Evolutionary conservation across 2,329 filamentous ascomycete genomes (phyloP), one percentile per base, ranked within the genome.

Genomic region (Xylariaceae sp.): DNA sequence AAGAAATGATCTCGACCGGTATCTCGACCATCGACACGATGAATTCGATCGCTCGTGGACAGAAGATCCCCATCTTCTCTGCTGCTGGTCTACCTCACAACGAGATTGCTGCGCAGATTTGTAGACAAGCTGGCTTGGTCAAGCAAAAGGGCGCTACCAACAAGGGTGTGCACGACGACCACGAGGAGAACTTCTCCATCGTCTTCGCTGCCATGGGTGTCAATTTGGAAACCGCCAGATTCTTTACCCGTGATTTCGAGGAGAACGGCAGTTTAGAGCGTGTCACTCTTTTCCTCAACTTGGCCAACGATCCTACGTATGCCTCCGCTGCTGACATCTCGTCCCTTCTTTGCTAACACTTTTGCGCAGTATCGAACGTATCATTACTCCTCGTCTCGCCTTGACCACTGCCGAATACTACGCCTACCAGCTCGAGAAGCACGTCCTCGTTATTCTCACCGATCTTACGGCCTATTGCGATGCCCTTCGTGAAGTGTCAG

Each of bases 131-230:
- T 62, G 84, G 92, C 72, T 76, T 99, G 68, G 95, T 97, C 58
- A 85, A 90, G 72, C 74, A 80, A 57, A 62, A 90, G 78, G 80
- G 90, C 45, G 71, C 84, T 47, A 86, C 90, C 33, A 95, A 89
- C 70, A 99, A 99, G 82, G 91, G 87, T 58, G 85, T 94, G 22
- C 94, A 99, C 67, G 95, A 99, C 66, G 91, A 85, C 49, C 94
- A 99, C 73, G 90, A 96, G 66, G 94, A 99, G 67, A 99, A 99
- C 78, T 99, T 99, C 81, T 96, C 91, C 53, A 99, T 99, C 65
- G 94, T 99, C 50, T 99, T 99, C 69, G 95, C 90, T 68, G 94
- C 94, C 67, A 99, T 99, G 94, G 94, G 94, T 90, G 94, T 99
- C 63, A 99, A 99, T 78, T 85, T 99, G 86, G 94, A 99, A 71